Evolutionary conservation across 306 rosid genomes (phyloP), one percentile per base, ranked within the genome.

Genomic region (Vigna radiata): DNA sequence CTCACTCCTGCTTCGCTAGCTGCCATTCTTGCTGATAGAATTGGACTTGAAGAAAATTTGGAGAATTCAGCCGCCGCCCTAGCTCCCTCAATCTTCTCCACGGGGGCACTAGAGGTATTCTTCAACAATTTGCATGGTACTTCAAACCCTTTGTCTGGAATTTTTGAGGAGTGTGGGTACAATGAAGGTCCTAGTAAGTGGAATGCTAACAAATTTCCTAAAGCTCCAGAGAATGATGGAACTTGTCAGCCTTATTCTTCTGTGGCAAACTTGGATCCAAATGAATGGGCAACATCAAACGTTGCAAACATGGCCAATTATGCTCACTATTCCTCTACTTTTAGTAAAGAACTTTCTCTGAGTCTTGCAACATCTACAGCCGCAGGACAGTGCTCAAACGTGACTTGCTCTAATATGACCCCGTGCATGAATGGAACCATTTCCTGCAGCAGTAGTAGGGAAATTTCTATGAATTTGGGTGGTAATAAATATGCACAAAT

Each of bases 291-390:
- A 41, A 36, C 89, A 47, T 50, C 88, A 36, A 81, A 82, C 75
- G 59, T 59, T 60, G 82, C 84, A 41, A 81, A 54, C 77, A 79
- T 78, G 31, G 47, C 67, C 31, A 71, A 65, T 78, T 80, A 79
- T 39, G 65, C 80, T 19, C 54, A 79, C 72, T 71, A 54, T 61
- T 73, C 76, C 60, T 66, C 88, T 0, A 83, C 76, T 19, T 73
- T 83, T 25, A 81, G 84, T 13, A 91, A 88, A 3, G 87, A 85
- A 82, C 93, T 91, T 23, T 83, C 97, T 21, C 67, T 91, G 1
- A 85, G 89, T 72, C 87, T 89, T 33, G 89, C 90, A 37, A 82
- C 91, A n/a, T 84, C 93, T 46, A 53, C 65, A 44, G 41, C 81
- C 76, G 76, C 53, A 13, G 90, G 85, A 72, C 92, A 81, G 37